Evolutionary conservation across 768 basidiomycete genomes (phyloP).

Genomic region (Boletellus ananas): DNA sequence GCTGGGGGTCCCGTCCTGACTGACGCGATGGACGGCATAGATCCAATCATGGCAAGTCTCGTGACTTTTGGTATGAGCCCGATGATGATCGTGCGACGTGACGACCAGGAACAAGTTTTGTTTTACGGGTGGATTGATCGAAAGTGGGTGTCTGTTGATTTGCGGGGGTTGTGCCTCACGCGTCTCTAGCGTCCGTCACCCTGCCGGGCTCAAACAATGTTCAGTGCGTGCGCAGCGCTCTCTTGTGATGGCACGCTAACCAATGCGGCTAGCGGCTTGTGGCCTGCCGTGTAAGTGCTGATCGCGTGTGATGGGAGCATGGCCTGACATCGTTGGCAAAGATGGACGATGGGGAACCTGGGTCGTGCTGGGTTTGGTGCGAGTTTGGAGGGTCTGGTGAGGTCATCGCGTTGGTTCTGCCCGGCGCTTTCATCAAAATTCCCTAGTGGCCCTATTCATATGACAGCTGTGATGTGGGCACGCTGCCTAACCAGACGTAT

Average conservation of each 20-base stretch:
- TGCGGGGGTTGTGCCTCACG: neutral
- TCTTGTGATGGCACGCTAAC: slow-evolving; percentile 5
- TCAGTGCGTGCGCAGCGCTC: slow-evolving; percentile 18
- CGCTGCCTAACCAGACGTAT: slow-evolving; percentile 68
- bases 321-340: slow-evolving; percentile 15
- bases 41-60: slow-evolving; percentile 28
- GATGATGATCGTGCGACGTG: neutral
- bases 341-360: slow-evolving; percentile 56
- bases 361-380: slow-evolving; percentile 54
- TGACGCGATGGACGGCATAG: slow-evolving; percentile 15
- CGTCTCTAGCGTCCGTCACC: slow-evolving; percentile 31
- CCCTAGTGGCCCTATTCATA: slow-evolving; percentile 52
- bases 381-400: slow-evolving; percentile 58
- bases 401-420: slow-evolving; percentile 20
- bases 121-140: slow-evolving; percentile 76
- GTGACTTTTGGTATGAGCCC: neutral
- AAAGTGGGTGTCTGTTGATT: slow-evolving; percentile 26
- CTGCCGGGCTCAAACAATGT: slow-evolving; percentile 42
- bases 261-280: slow-evolving; percentile 35
- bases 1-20: slow-evolving; percentile 20
- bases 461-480: slow-evolving; percentile 71
- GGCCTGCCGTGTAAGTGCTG: slow-evolving; percentile 42
- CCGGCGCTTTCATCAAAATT: neutral
- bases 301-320: neutral
- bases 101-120: slow-evolving; percentile 62